Evolutionary conservation across 192 early-diverging fungal species (phyloP).

Genomic region (Gaertneriomyces sp.): DNA sequence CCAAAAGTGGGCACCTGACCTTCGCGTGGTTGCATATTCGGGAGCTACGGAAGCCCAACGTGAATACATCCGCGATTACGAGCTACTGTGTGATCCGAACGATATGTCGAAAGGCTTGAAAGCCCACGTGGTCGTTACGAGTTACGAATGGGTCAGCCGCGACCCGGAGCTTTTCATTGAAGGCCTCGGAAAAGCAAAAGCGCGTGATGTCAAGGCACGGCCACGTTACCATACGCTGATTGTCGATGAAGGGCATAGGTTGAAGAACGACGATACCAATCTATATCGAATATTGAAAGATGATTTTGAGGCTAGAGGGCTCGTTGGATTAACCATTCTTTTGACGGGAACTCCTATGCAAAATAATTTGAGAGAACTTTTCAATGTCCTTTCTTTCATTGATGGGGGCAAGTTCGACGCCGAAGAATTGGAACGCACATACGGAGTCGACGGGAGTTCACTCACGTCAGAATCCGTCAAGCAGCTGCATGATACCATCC

Average conservation of each 20-base stretch:
- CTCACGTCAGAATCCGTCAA: slow-evolving; percentile 35
- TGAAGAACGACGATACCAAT: slow-evolving; percentile 67
- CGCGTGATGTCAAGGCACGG: too few species aligned
- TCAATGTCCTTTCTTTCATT: slow-evolving; percentile 70
- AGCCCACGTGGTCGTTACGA: too few species aligned
- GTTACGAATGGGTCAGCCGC: too few species aligned
- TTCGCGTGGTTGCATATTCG: slow-evolving; percentile 54
- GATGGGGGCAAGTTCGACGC: slow-evolving; percentile 62
- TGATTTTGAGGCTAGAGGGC: slow-evolving; percentile 42
- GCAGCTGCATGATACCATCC: slow-evolving; percentile 17
- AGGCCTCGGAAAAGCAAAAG: too few species aligned
- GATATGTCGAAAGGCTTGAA: too few species aligned
- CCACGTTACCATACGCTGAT: slow-evolving; percentile 33
- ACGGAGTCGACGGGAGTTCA: slow-evolving; percentile 31
- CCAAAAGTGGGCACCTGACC: slow-evolving; percentile 63
- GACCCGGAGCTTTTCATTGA: too few species aligned
- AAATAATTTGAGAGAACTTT: slow-evolving; percentile 69
- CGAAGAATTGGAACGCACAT: slow-evolving; percentile 42
- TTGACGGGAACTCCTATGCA: slow-evolving; percentile 71
- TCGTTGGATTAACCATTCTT: slow-evolving; percentile 34
- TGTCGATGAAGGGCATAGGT: slow-evolving; percentile 74
- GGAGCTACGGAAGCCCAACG: slow-evolving; percentile 43
- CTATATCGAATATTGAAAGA: slow-evolving; percentile 50
- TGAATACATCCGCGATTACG: slow-evolving; percentile 49
- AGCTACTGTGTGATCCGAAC: slow-evolving; percentile 32